Evolutionary conservation across 345 rosid species (phyloP).

Genomic region (Arabidopsis suecica): DNA sequence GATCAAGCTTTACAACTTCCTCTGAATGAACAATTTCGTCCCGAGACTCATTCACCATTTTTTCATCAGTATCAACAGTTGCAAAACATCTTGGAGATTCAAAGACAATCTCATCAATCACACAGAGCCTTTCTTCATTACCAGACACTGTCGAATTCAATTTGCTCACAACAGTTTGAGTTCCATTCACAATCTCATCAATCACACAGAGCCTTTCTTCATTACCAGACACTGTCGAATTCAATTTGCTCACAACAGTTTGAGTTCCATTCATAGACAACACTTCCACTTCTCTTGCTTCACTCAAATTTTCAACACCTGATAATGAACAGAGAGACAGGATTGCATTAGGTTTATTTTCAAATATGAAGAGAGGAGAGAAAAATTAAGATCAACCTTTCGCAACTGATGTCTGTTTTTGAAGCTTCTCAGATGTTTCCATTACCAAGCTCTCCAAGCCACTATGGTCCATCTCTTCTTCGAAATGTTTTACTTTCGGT

Average conservation of each 20-base stretch:
- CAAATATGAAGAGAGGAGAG: neutral
- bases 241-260: slow-evolving; percentile 14
- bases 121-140: slow-evolving; percentile 23
- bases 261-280: slow-evolving; percentile 9
- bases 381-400: slow-evolving; percentile 31
- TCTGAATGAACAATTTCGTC: neutral
- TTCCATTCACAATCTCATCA: neutral
- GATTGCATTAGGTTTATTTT: neutral
- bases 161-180: slow-evolving; percentile 19
- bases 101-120: slow-evolving; percentile 22
- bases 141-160: neutral
- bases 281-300: slow-evolving; percentile 15
- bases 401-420: slow-evolving; percentile 9
- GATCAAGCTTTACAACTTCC: slow-evolving; percentile 26
- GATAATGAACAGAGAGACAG: neutral
- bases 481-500: neutral
- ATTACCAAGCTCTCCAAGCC: slow-evolving; percentile 9
- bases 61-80: slow-evolving; percentile 9
- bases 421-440: slow-evolving; percentile 32
- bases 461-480: slow-evolving; percentile 14
- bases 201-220: slow-evolving; percentile 18
- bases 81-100: slow-evolving; percentile 3
- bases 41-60: slow-evolving; percentile 14
- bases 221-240: neutral
- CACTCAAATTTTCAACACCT: slow-evolving; percentile 27